Evolutionary conservation across 83 land plant genomes (phyloP), one percentile per base, ranked within the genome.

Genomic region (Picea engelmannii): DNA sequence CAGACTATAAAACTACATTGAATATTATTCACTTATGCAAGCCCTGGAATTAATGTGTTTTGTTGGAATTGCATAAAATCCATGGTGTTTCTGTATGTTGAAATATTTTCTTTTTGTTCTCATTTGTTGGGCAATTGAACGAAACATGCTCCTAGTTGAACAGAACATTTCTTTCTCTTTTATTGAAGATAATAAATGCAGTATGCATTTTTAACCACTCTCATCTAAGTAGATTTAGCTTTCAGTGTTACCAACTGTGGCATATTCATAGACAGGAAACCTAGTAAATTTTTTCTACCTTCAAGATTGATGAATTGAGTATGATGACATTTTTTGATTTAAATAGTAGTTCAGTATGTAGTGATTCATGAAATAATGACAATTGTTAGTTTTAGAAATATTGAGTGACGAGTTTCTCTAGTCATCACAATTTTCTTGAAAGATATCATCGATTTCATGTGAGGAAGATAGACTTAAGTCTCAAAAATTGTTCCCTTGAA

Each of bases 401-500:
- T 65, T 21, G 31, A 31, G 31, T 31, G 31, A 31, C 31, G 67
- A 65, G 7, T 5, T 70, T 70, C 47, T 70, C 49, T 63, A 63
- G 78, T 27, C 47, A 70, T 74, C 77, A 84, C 79, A 74, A 83
- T 79, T 6, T 71, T 83, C 18, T 83, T 78, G 58, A 70, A 81
- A 20, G 83, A 71, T 62, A 66, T 66, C 68, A 24, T 66, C 9
- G 68, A 21, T 24, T n/a, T 66, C 68, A 24, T 9, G 6, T n/a
- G 78, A 61, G 55, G 79, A 61, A 62, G 79, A 84, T 40, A 40
- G 44, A 40, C 6, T 40, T 40, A 40, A 40, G 44, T 40, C 44
- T 40, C 44, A 84, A 27, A 20, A 81, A 40, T 16, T 71, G 27
- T 44, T 80, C 62, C 49, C 81, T 24, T 52, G 44, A 60, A 44